Evolutionary conservation across 1,284 basidiomycete species (phyloP).

Genomic region (Puccinia hordei): DNA sequence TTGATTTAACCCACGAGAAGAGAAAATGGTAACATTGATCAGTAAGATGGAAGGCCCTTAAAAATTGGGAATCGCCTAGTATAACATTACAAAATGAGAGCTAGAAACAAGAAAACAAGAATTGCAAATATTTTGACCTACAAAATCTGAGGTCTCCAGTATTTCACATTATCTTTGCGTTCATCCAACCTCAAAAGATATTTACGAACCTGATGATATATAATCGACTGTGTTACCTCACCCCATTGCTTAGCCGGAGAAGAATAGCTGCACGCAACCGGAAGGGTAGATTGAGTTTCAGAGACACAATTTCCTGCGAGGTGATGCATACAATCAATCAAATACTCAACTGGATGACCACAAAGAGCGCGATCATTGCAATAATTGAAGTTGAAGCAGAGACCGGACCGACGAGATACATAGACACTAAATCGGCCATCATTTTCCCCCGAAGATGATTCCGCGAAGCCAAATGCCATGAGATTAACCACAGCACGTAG

Average conservation of each 20-base stretch:
- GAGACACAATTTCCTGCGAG: too few relatives aligned
- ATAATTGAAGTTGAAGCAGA: slow-evolving; percentile 43
- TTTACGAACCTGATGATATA: slow-evolving; percentile 49
- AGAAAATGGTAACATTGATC: background rate
- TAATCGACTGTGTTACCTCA: slow-evolving; percentile 47
- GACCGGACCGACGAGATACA: slow-evolving; percentile 44
- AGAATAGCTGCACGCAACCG: slow-evolving; percentile 31
- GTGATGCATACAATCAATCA: background rate
- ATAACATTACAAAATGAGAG: background rate
- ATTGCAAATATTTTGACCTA: slow-evolving; percentile 16
- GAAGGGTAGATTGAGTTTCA: background rate
- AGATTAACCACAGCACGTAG: background rate
- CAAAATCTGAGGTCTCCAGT: slow-evolving; percentile 49
- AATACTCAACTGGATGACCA: slow-evolving; percentile 41
- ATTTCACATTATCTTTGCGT: slow-evolving; percentile 48
- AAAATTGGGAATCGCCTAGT: background rate
- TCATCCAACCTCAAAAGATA: slow-evolving; percentile 50
- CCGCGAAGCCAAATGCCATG: background rate
- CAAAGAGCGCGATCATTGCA: slow-evolving; percentile 42
- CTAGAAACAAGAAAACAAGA: background rate
- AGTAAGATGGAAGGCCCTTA: background rate
- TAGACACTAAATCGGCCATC: slow-evolving; percentile 13
- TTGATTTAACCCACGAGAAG: background rate
- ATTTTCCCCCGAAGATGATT: background rate
- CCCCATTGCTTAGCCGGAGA: slow-evolving; percentile 49